These are phyloP conservation scores for Teunomyces stri DNA, from an alignment of 805 yeast genomes.

Conservation along the genomic window DNA sequence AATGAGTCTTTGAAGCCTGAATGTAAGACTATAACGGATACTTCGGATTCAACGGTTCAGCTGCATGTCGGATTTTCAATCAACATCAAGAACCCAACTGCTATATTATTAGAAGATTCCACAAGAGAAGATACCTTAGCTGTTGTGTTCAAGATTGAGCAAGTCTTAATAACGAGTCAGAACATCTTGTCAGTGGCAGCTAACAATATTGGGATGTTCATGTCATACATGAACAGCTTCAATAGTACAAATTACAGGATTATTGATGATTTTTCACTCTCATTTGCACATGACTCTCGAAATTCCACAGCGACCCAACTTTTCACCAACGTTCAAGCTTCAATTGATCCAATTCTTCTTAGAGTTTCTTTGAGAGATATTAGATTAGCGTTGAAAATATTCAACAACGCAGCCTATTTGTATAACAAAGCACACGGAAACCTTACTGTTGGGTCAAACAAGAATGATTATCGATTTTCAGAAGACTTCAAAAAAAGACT, in stretches of 20 bases:
- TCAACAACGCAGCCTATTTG: slow-evolving; percentile 66
- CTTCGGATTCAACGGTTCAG: not conserved
- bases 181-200: slow-evolving; percentile 65
- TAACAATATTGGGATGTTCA: slow-evolving; percentile 80
- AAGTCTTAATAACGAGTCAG: slow-evolving; percentile 67
- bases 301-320: slow-evolving; percentile 58
- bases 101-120: slow-evolving; percentile 80
- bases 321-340: slow-evolving; percentile 62
- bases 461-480: slow-evolving; percentile 44
- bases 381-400: slow-evolving; percentile 68
- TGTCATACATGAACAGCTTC: slow-evolving; percentile 68
- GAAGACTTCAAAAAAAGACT: slow-evolving; percentile 62
- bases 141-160: slow-evolving; percentile 83
- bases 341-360: slow-evolving; percentile 76
- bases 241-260: slow-evolving; percentile 67
- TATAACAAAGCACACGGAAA: slow-evolving; percentile 29
- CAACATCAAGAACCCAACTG: slow-evolving; percentile 72
- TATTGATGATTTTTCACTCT: slow-evolving; percentile 84
- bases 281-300: slow-evolving; percentile 68
- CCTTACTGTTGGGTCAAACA: slow-evolving; percentile 8
- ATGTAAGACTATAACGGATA: not conserved
- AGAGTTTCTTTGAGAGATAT: slow-evolving; percentile 87
- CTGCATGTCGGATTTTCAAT: slow-evolving; percentile 51
- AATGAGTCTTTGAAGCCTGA: not conserved
- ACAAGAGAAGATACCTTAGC: slow-evolving; percentile 72